phyloP scores from a whole-genome alignment of 75 land plant species.

The Pinus taeda region DNA sequence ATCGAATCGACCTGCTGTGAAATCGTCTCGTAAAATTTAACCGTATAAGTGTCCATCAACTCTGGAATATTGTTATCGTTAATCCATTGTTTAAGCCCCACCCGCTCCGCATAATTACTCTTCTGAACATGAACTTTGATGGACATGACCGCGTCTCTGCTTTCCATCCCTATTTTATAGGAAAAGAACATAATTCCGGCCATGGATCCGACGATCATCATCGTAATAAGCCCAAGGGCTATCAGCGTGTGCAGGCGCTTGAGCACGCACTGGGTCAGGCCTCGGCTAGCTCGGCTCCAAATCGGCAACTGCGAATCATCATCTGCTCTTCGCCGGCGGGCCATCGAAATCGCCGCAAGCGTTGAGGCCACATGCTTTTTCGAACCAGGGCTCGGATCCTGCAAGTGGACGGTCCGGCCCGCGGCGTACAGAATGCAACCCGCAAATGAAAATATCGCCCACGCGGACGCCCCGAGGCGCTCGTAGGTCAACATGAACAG shows the following conservation, averaged over 20 bases:
- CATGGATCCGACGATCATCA: constrained; percentile 56
- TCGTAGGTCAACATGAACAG: constrained; percentile 59
- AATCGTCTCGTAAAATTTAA: constrained; percentile 58
- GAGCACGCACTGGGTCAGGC: constrained; percentile 35
- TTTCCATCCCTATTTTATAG: constrained; percentile 82
- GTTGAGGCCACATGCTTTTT: constrained; percentile 22
- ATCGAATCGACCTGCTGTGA: constrained; percentile 65
- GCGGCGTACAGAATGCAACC: constrained; percentile 14
- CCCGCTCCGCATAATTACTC: constrained; percentile 65
- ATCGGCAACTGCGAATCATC: not conserved
- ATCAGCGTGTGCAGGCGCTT: constrained; percentile 46
- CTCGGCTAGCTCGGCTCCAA: constrained; percentile 20
- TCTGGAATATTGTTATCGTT: constrained; percentile 73
- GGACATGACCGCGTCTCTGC: constrained; percentile 79
- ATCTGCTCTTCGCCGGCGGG: constrained; percentile 6
- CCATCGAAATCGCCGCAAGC: constrained; percentile 22
- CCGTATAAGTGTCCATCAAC: constrained; percentile 63
- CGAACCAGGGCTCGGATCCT: too few species aligned
- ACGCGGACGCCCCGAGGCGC: constrained; percentile 33
- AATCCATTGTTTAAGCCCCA: constrained; percentile 83
- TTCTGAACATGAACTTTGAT: constrained; percentile 68
- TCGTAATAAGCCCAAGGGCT: constrained; percentile 60
- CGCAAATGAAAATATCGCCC: constrained; percentile 23
- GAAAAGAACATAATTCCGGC: constrained; percentile 75
- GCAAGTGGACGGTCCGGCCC: not conserved